phyloP scores from a whole-genome alignment of 1,139 yeast species.

The Protomyces macrosporus region DNA sequence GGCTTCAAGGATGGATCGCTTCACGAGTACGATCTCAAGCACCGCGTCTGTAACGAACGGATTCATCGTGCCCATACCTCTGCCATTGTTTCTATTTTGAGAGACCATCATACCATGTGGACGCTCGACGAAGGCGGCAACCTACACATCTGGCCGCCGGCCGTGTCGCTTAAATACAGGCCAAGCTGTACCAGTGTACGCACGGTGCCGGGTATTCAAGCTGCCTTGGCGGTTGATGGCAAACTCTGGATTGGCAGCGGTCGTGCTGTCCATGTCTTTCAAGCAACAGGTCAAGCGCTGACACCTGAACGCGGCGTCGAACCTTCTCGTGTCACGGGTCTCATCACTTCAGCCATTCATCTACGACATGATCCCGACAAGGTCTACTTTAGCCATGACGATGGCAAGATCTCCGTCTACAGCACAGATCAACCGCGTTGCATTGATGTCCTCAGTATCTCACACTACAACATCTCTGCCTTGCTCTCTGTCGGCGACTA shows the following conservation, averaged over 20 bases:
- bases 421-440: constrained; percentile 34
- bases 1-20: constrained; percentile 42
- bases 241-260: constrained; percentile 41
- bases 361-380: constrained; percentile 35
- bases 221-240: constrained; percentile 35
- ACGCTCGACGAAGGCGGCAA: constrained; percentile 44
- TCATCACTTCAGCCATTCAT: constrained; percentile 38
- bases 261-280: constrained; percentile 38
- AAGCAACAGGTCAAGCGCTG: constrained; percentile 1
- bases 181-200: not conserved
- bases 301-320: constrained; percentile 30
- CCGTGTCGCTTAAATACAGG: constrained; percentile 21
- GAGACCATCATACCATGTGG: constrained; percentile 37
- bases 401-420: constrained; percentile 42
- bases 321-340: constrained; percentile 34
- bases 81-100: constrained; percentile 36
- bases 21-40: constrained; percentile 36
- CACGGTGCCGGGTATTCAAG: constrained; percentile 8
- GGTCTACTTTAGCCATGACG: constrained; percentile 44
- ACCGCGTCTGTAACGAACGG: constrained; percentile 31
- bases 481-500: constrained; percentile 38
- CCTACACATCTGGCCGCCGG: constrained; percentile 38
- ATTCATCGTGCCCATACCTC: constrained; percentile 37
- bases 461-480: constrained; percentile 38
- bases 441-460: constrained; percentile 39